These are phyloP conservation scores for Setaria viridis DNA, from an alignment of 202 grass and related monocot species.

Conservation along the genomic window DNA sequence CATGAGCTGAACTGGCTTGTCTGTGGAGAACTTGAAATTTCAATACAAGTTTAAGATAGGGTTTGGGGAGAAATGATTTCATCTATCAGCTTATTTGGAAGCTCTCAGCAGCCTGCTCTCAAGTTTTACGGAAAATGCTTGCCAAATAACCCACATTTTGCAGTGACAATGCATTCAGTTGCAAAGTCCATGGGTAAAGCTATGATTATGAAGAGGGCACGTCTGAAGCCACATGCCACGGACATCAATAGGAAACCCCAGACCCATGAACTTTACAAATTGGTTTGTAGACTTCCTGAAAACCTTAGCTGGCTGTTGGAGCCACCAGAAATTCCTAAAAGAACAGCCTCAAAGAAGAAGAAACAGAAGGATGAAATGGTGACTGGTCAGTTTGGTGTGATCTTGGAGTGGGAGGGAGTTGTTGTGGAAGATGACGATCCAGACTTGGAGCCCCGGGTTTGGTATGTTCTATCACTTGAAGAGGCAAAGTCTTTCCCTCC, in stretches of 20 bases:
- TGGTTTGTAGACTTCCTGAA: slow-evolving; percentile 62
- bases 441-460: slow-evolving; percentile 65
- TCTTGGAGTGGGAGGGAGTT: slow-evolving; percentile 85
- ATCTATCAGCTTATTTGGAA: slow-evolving; percentile 33
- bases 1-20: slow-evolving; percentile 31
- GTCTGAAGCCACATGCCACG: slow-evolving; percentile 46
- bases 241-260: slow-evolving; percentile 47
- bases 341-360: slow-evolving; percentile 54
- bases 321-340: slow-evolving; percentile 41
- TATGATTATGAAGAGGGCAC: slow-evolving; percentile 33
- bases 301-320: slow-evolving; percentile 67
- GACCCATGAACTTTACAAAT: slow-evolving; percentile 54
- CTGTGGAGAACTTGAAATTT: background rate
- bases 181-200: slow-evolving; percentile 21
- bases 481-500: slow-evolving; percentile 73
- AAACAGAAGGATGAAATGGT: slow-evolving; percentile 42
- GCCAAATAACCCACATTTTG: slow-evolving; percentile 13
- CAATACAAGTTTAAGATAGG: slow-evolving; percentile 20
- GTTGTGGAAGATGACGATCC: slow-evolving; percentile 71
- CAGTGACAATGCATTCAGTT: slow-evolving; percentile 33
- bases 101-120: slow-evolving; percentile 25
- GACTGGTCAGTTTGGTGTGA: slow-evolving; percentile 63
- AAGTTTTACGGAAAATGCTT: slow-evolving; percentile 46
- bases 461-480: slow-evolving; percentile 67
- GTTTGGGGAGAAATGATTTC: slow-evolving; percentile 45